These are phyloP conservation scores for Yamadazyma aaseri DNA, from an alignment of 1,139 yeast species.

Conservation along the genomic window DNA sequence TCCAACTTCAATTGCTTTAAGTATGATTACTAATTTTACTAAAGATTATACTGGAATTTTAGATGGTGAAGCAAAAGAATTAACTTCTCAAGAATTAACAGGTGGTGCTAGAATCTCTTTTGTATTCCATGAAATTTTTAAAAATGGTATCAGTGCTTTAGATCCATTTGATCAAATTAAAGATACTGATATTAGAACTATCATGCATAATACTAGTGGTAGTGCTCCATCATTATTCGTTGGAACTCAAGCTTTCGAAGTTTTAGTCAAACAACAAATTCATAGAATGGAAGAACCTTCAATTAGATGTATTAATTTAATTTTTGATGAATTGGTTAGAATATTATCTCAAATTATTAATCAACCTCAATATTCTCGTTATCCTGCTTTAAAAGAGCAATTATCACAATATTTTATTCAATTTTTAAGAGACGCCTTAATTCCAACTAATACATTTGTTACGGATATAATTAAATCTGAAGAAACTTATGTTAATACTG, in stretches of 20 bases:
- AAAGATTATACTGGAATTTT: slow-evolving; percentile 89
- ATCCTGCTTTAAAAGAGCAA: slow-evolving; percentile 87
- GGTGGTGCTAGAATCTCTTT: slow-evolving; percentile 99
- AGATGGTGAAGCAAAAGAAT: slow-evolving; percentile 91
- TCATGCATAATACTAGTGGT: slow-evolving; percentile 94
- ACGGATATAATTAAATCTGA: slow-evolving; percentile 80
- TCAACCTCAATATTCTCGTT: slow-evolving; percentile 81
- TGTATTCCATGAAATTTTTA: slow-evolving; percentile 94
- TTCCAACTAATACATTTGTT: slow-evolving; percentile 86
- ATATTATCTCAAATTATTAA: slow-evolving; percentile 81
- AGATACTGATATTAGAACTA: slow-evolving; percentile 96
- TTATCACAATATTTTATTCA: slow-evolving; percentile 77
- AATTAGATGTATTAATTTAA: slow-evolving; percentile 81
- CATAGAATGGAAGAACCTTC: slow-evolving; percentile 94
- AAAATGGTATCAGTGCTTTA: slow-evolving; percentile 86
- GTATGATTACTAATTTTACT: slow-evolving; percentile 88
- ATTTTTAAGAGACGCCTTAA: slow-evolving; percentile 73
- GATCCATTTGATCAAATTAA: slow-evolving; percentile 98
- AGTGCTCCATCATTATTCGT: slow-evolving; percentile 97
- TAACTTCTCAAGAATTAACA: slow-evolving; percentile 78
- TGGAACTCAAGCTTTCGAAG: slow-evolving; percentile 97
- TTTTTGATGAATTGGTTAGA: slow-evolving; percentile 91
- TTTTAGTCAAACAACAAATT: slow-evolving; percentile 92
- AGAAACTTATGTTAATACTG: slow-evolving; percentile 93
- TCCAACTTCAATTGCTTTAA: slow-evolving; percentile 85